Evolutionary conservation across 352 stramenopile genomes (phyloP).

Genomic region (Pythium oligandrum): DNA sequence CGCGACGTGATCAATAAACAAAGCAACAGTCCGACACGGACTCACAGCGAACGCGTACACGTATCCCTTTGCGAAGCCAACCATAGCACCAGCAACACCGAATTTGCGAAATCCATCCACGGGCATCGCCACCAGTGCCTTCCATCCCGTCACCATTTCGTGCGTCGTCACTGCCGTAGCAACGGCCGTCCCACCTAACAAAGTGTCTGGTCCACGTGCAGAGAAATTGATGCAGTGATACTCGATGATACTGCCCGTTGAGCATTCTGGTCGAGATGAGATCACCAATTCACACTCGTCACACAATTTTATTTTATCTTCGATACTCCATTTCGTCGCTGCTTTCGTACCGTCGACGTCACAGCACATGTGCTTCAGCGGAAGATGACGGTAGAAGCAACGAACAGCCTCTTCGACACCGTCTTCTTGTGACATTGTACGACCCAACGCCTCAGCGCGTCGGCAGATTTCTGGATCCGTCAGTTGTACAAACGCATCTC

Average conservation of each 20-base stretch:
- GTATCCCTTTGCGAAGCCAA: constrained; percentile 53
- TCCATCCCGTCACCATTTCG: constrained; percentile 54
- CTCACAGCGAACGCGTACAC: constrained; percentile 38
- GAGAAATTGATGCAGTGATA: constrained; percentile 63
- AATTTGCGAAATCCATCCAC: constrained; percentile 51
- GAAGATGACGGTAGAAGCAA: constrained; percentile 85
- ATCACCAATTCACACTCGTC: constrained; percentile 52
- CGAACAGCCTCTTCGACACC: constrained; percentile 76
- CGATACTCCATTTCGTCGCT: constrained; percentile 54
- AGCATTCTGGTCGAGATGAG: constrained; percentile 37
- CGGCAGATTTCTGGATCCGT: constrained; percentile 39
- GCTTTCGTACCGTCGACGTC: constrained; percentile 36
- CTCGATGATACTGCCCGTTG: constrained; percentile 37
- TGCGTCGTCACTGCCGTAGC: constrained; percentile 54
- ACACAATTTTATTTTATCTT: constrained; percentile 50
- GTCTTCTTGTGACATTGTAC: constrained; percentile 79
- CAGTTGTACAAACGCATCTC: constrained; percentile 67
- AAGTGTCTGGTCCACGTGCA: constrained; percentile 46
- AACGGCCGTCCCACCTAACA: constrained; percentile 41
- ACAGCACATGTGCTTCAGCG: constrained; percentile 86
- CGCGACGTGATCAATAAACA: constrained; percentile 63
- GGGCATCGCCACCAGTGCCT: constrained; percentile 56
- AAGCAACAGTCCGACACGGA: constrained; percentile 42
- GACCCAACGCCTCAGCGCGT: constrained; percentile 42
- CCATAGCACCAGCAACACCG: constrained; percentile 49